These are phyloP conservation scores for Phaseolus coccineus DNA, from an alignment of 331 rosid genomes.

Conservation along the genomic window DNA sequence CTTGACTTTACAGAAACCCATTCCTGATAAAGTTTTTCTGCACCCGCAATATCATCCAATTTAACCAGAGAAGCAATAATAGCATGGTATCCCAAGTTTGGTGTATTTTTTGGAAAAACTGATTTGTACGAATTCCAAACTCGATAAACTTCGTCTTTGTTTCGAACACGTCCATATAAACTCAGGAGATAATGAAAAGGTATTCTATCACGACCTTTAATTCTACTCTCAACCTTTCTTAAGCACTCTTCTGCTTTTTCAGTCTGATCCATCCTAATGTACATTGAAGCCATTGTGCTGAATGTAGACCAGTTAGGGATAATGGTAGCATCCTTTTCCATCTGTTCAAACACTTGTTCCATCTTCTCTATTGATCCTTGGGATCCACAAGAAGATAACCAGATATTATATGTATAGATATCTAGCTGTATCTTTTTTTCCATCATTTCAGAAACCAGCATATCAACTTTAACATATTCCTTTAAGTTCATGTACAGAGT, in stretches of 20 bases:
- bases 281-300: constrained; percentile 92
- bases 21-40: constrained; percentile 75
- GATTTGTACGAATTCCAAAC: constrained; percentile 81
- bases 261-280: constrained; percentile 72
- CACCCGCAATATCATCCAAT: constrained; percentile 76
- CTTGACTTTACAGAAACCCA: constrained; percentile 70
- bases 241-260: constrained; percentile 88
- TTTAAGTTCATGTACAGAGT: constrained; percentile 85
- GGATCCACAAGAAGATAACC: constrained; percentile 87
- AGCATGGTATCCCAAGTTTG: constrained; percentile 93
- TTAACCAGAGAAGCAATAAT: constrained; percentile 74
- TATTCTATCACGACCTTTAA: constrained; percentile 79
- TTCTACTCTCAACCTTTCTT: constrained; percentile 75
- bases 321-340: constrained; percentile 69
- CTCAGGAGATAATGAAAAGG: constrained; percentile 93
- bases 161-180: constrained; percentile 78
- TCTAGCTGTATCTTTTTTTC: constrained; percentile 70
- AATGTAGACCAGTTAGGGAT: constrained; percentile 90
- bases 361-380: constrained; percentile 75
- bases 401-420: constrained; percentile 87
- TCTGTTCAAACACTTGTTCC: constrained; percentile 84
- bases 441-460: constrained; percentile 76
- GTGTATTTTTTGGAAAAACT: constrained; percentile 66
- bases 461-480: constrained; percentile 84
- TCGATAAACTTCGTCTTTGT: constrained; percentile 82